Percentiles rank a stretch among this genome's conserved stretches.
phyloP scores from a whole-genome alignment of 306 rosid genomes.

The Nissolia schottii region DNA sequence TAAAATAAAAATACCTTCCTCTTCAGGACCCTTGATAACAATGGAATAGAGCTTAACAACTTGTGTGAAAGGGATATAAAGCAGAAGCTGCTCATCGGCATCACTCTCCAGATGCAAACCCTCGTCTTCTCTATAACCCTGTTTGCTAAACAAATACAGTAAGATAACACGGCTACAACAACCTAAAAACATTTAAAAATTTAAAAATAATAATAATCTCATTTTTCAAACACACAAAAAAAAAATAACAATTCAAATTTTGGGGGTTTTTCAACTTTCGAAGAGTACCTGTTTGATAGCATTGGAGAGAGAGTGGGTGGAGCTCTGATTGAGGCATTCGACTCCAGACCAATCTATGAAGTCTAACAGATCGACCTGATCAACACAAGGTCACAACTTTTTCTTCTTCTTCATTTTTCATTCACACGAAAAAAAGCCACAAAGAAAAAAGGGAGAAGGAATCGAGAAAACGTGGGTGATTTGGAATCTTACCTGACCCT shows the following conservation, averaged over 20 bases:
- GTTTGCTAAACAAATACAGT: conserved; percentile 9
- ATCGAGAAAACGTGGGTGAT: background rate
- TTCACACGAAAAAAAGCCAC: background rate
- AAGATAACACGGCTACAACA: background rate
- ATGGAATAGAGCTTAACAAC: conserved; percentile 78
- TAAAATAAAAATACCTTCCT: conserved; percentile 53
- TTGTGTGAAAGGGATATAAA: conserved; percentile 85
- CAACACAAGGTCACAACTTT: conserved; percentile 13
- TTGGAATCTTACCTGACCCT: conserved; percentile 63
- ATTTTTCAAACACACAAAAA: background rate
- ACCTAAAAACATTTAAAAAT: background rate
- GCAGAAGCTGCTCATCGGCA: conserved; percentile 95
- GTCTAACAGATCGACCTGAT: conserved; percentile 90
- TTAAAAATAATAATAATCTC: no score
- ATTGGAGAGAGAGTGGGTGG: conserved; percentile 64
- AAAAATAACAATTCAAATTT: background rate
- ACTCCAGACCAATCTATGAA: conserved; percentile 89
- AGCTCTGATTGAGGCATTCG: conserved; percentile 91
- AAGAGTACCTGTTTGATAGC: conserved; percentile 56
- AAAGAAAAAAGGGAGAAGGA: background rate
- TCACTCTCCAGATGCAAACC: conserved; percentile 91
- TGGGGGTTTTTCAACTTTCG: background rate
- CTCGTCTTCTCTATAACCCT: conserved; percentile 96
- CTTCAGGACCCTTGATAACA: conserved; percentile 75
- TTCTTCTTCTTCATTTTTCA: no score